phyloP scores from a whole-genome alignment of 352 stramenopile genomes.

The Hyaloperonospora arabidopsidis region DNA sequence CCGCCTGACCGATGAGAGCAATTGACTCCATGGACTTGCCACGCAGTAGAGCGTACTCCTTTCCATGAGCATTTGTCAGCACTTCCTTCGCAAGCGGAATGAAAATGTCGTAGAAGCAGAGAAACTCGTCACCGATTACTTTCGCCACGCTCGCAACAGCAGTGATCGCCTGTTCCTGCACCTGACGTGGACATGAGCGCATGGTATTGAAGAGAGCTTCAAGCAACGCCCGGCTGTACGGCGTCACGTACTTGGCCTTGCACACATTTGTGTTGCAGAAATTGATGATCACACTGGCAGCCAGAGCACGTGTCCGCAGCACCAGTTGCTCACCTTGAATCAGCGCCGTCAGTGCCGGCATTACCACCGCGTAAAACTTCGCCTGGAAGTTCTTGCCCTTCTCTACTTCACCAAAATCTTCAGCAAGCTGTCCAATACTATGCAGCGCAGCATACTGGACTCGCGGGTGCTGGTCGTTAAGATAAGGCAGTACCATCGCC shows the following conservation, averaged over 20 bases:
- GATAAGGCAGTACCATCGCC: conserved; percentile 51
- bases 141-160: conserved; percentile 79
- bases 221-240: conserved; percentile 59
- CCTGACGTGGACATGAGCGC: conserved; percentile 63
- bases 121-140: conserved; percentile 72
- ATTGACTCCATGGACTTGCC: conserved; percentile 87
- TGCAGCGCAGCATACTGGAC: conserved; percentile 80
- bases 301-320: conserved; percentile 65
- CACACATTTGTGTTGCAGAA: conserved; percentile 83
- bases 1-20: conserved; percentile 78
- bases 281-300: conserved; percentile 75
- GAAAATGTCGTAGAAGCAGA: conserved; percentile 81
- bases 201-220: conserved; percentile 77
- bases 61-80: conserved; percentile 63
- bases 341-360: conserved; percentile 61
- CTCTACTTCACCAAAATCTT: conserved; percentile 79
- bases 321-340: conserved; percentile 57
- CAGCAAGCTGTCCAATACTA: conserved; percentile 73
- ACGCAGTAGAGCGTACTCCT: conserved; percentile 72
- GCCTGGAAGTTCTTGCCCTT: conserved; percentile 85
- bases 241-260: conserved; percentile 66
- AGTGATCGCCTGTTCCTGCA: conserved; percentile 85
- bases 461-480: conserved; percentile 65
- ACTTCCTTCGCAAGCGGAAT: conserved; percentile 84
- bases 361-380: conserved; percentile 55